Base-by-base conservation (phyloP, 768 basidiomycete genomes). In the Hericium coralloides region DNA sequence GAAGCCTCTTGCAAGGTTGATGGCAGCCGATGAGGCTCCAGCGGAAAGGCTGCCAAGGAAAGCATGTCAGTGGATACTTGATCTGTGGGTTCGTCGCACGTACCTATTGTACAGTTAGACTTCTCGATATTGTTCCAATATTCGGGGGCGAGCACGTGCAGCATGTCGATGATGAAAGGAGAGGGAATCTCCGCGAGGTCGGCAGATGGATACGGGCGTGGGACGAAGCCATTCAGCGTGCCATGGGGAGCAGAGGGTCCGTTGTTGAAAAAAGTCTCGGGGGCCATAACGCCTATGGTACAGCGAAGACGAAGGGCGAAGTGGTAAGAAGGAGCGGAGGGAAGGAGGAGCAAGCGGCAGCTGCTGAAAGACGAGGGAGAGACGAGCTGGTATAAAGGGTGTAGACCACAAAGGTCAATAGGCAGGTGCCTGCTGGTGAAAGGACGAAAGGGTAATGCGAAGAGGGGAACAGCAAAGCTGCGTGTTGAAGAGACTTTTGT, bases 111-210 rank as follows among this genome's bases (percentile, higher is more conserved):
- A 69, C 88, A 92, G 69, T 92, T 86, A 9, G 88, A 80, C 1
- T 83, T 87, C 62, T 87, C 84, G 57, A 81, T 78, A 60, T 82
- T 86, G 65, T 84, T 79, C 88, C 89, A 89, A 71, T 84, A 88
- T 49, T 77, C 72, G 20, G 80, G 72, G 14, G 87, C 88, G 52
- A 89, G 73, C 65, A 70, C 73, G 69, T 79, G 85, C 43, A 90
- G 79, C 67, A 85, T 83, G 65, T 81, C 78, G 63, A 85, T 66
- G 65, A 89, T 86, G 64, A 88, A 89, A 65, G 86, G 85, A 63
- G 81, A 73, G 55, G 88, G 88, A 38, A 89, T 83, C 60, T 76
- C 79, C 43, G 74, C 73, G 63, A 85, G 74, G 23, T 81, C 74
- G 63, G 83, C 78, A 52, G 83, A 84, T 60, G 85, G 85, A 64